These are phyloP conservation scores for Leptographium galeiforme DNA, from an alignment of 2,329 filamentous ascomycete genomes.

Conservation along the genomic window DNA sequence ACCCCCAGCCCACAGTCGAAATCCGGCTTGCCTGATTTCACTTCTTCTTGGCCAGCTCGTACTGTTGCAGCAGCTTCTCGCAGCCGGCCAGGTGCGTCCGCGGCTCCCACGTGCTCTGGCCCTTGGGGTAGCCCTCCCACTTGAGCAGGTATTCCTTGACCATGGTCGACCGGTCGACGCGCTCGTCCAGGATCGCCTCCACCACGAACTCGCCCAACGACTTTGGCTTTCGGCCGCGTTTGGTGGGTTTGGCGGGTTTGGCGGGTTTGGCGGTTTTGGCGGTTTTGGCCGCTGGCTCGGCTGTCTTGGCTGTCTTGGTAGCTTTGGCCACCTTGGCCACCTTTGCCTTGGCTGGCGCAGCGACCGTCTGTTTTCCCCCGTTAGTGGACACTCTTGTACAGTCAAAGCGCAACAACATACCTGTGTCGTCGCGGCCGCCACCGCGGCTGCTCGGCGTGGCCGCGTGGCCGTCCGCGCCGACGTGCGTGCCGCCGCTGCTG, in stretches of 20 bases:
- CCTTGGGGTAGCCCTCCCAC: conserved; percentile 33
- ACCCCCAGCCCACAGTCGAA: no score
- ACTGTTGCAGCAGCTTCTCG: conserved; percentile 20
- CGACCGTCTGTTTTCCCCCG: no score
- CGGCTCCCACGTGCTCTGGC: conserved; percentile 41
- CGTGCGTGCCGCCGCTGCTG: neutral
- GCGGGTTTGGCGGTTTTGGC: neutral
- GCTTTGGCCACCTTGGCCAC: neutral
- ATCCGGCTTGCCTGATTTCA: neutral
- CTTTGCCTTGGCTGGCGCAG: neutral
- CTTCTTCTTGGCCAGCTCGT: conserved; percentile 18
- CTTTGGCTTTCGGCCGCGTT: neutral
- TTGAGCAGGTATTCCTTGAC: conserved; percentile 35
- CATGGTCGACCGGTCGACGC: conserved; percentile 23
- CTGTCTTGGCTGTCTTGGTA: neutral
- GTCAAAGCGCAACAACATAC: no score
- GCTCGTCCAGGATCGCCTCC: conserved; percentile 30
- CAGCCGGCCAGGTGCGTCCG: conserved; percentile 29
- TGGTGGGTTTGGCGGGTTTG: neutral
- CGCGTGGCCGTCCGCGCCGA: neutral
- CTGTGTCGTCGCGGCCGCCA: no score
- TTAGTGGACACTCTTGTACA: no score
- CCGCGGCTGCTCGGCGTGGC: no score
- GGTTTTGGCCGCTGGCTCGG: neutral
- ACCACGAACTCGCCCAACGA: conserved; percentile 27